phyloP scores from a whole-genome alignment of 306 rosid species.

The Medicago ruthenica region DNA sequence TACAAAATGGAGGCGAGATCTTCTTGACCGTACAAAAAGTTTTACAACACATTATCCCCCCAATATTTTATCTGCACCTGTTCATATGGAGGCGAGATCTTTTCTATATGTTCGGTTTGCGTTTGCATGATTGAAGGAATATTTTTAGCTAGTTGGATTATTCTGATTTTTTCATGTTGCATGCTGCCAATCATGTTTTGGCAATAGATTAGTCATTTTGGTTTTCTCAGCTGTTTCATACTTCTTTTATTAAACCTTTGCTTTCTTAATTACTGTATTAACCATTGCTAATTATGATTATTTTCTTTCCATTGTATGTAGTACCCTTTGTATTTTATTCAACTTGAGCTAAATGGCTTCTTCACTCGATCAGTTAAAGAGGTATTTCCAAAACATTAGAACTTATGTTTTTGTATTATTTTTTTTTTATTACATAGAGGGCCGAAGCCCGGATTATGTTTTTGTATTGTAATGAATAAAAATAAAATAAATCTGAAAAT shows the following conservation, averaged over 20 bases:
- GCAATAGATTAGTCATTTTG: constrained; percentile 2
- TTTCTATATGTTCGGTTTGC: background rate
- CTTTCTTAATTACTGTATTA: constrained; percentile 15
- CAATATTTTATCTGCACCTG: background rate
- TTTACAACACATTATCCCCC: background rate
- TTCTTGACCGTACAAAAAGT: background rate
- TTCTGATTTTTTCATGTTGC: constrained; percentile 6
- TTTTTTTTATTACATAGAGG: too few species aligned
- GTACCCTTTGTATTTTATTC: constrained; percentile 81
- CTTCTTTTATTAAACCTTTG: background rate
- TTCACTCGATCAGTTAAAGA: constrained; percentile 38
- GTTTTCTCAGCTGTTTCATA: constrained; percentile 1
- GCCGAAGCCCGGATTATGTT: background rate
- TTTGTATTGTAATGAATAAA: background rate
- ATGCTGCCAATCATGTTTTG: constrained; percentile 27
- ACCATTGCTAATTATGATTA: constrained; percentile 35
- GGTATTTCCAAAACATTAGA: constrained; percentile 52
- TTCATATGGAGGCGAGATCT: background rate
- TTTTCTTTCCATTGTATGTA: constrained; percentile 49
- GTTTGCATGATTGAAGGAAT: constrained; percentile 12
- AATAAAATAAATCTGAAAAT: constrained; percentile 34
- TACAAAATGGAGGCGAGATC: background rate
- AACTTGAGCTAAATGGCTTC: constrained; percentile 51
- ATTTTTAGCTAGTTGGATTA: background rate
- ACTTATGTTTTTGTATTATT: background rate